phyloP scores from a whole-genome alignment of 208 protist genomes.

The Pavlovales sp. region DNA sequence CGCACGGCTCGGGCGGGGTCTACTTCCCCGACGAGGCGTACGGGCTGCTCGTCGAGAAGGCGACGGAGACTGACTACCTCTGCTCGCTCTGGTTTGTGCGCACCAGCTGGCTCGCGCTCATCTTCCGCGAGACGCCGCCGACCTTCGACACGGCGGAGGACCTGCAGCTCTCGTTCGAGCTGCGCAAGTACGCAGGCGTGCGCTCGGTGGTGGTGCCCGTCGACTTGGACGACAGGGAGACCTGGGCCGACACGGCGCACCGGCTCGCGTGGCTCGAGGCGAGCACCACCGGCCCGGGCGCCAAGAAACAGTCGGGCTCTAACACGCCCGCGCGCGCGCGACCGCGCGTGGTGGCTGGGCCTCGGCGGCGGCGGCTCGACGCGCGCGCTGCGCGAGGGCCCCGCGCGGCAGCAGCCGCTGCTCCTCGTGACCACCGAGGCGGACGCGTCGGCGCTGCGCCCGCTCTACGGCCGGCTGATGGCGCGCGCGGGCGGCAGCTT shows the following conservation, averaged over 20 bases:
- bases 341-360: background rate
- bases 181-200: constrained; percentile 31
- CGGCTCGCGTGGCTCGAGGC: background rate
- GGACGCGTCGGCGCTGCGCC: background rate
- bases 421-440: background rate
- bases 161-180: constrained; percentile 19
- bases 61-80: constrained; percentile 29
- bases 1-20: too few relatives aligned
- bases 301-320: background rate
- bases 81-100: constrained; percentile 34
- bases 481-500: background rate
- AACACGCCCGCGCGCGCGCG: background rate
- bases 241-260: constrained; percentile 23
- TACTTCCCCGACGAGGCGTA: constrained; percentile 33
- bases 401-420: background rate
- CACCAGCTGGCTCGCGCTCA: background rate
- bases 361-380: background rate
- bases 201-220: constrained; percentile 13
- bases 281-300: background rate
- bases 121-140: constrained; percentile 23
- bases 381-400: background rate
- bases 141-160: constrained; percentile 12
- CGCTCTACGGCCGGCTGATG: background rate
- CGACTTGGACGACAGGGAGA: background rate
- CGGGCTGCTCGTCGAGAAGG: background rate